Base-by-base conservation (phyloP, 2,329 filamentous ascomycete species). In the Trichoderma sp. region DNA sequence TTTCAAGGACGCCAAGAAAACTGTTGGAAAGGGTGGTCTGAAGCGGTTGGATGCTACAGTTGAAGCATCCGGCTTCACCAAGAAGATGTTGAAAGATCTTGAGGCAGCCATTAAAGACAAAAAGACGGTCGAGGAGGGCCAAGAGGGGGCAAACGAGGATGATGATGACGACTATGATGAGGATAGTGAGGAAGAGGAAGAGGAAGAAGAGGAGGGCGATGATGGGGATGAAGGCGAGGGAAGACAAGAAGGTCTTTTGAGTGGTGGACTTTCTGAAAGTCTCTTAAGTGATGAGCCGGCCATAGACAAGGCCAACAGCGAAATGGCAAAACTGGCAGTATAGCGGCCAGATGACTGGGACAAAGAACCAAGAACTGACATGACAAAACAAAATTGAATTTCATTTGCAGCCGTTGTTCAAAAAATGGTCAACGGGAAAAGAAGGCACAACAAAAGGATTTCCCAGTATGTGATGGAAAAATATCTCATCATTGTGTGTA, bases 81-180 rank as follows among this genome's bases (percentile, higher is more conserved):
- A 93, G 87, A 98, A 98, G 86, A 98, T 98, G 93, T 91, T 95
- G 18, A 97, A 97, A 84, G 97, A 99, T 79, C 86, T 99, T 18
- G 97, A 98, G 82, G 90, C 91, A 11, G 98, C 97, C 78, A 97
- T 99, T 85, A 92, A 93, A 79, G 93, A 94, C 86, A 93, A 95
- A 82, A 90, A 92, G 71, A 86, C 87, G 56, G 77, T 83, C 64
- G 82, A 85, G n/a, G 82, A 83, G 1, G 83, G 83, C n/a, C 81
- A 81, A 3, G 80, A 78, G 0, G 80, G 79, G 3, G 76, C 78
- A 2, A 79, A 80, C 0, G 81, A 82, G 0, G 81, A 82, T 2
- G 79, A 81, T 0, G 79, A 81, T 4, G 81, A 84, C 0, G 83
- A 81, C 0, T 81, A 82, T 0, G 77, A 78, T 0, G 80, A 81